Conservation (phyloP, 169 alveolate species). For the Plasmodium inui region DNA sequence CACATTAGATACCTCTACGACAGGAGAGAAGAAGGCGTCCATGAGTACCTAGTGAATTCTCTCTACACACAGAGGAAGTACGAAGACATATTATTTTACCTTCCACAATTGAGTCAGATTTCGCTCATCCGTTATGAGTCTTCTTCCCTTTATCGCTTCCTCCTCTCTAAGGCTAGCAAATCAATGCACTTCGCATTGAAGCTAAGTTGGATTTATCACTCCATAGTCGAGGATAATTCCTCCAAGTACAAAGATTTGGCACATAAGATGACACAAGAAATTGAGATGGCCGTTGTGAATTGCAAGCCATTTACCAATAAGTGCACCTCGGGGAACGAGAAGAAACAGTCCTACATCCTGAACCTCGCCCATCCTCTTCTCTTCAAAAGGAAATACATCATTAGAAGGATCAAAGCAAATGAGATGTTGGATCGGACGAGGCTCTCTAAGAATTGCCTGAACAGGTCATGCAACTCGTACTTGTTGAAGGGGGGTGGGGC, state of each 20-base stretch:
- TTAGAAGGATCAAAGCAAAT: slow-evolving; percentile 50
- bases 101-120: slow-evolving; percentile 87
- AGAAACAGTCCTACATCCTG: slow-evolving; percentile 44
- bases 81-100: slow-evolving; percentile 87
- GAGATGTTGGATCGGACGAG: slow-evolving; percentile 13
- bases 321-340: slow-evolving; percentile 14
- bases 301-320: slow-evolving; percentile 81
- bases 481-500: background rate
- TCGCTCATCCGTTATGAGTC: slow-evolving; percentile 82
- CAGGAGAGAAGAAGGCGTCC: slow-evolving; percentile 91
- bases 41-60: slow-evolving; percentile 91
- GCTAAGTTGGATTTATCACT: slow-evolving; percentile 91
- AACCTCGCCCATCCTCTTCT: slow-evolving; percentile 80
- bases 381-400: slow-evolving; percentile 75
- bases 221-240: slow-evolving; percentile 85
- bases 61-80: slow-evolving; percentile 88
- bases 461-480: slow-evolving; percentile 13
- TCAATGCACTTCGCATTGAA: slow-evolving; percentile 92
- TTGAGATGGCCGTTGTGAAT: slow-evolving; percentile 94
- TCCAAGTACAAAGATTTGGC: slow-evolving; percentile 84
- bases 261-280: slow-evolving; percentile 90
- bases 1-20: slow-evolving; percentile 91
- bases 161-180: slow-evolving; percentile 88
- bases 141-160: slow-evolving; percentile 86
- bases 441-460: slow-evolving; percentile 7